These are phyloP conservation scores for Drechslera avenae DNA, from an alignment of 2,329 filamentous ascomycete genomes.

Conservation along the genomic window DNA sequence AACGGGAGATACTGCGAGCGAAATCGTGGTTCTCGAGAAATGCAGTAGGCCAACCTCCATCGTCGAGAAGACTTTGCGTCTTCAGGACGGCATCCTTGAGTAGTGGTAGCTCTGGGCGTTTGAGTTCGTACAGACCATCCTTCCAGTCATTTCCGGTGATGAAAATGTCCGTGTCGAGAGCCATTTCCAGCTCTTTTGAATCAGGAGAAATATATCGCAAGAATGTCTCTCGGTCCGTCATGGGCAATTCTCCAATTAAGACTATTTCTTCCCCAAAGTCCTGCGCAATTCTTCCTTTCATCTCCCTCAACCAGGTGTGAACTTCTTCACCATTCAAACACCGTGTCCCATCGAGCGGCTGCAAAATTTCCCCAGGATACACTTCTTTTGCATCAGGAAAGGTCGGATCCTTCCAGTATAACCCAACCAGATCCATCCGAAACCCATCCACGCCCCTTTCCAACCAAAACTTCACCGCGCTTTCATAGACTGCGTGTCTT, in stretches of 20 bases:
- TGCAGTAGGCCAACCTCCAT: slow-evolving; percentile 60
- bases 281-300: not conserved
- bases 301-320: not conserved
- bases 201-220: not conserved
- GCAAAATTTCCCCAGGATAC: not conserved
- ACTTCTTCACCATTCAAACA: not conserved
- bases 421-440: not conserved
- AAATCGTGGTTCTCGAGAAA: slow-evolving; percentile 71
- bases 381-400: slow-evolving; percentile 1
- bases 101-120: not conserved
- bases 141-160: not conserved
- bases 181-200: slow-evolving; percentile 1
- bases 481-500: not conserved
- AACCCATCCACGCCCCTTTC: not conserved
- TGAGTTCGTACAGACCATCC: not conserved
- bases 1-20: slow-evolving; percentile 61
- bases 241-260: not conserved
- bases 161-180: slow-evolving; percentile 2
- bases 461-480: not conserved
- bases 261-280: not conserved
- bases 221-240: slow-evolving; percentile 1
- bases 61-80: slow-evolving; percentile 57
- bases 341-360: not conserved
- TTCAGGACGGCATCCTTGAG: slow-evolving; percentile 49
- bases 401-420: slow-evolving; percentile 1